Evolutionary conservation across 805 yeast species (phyloP), one percentile per base, ranked within the genome.

Genomic region (Metschnikowia gruessii): DNA sequence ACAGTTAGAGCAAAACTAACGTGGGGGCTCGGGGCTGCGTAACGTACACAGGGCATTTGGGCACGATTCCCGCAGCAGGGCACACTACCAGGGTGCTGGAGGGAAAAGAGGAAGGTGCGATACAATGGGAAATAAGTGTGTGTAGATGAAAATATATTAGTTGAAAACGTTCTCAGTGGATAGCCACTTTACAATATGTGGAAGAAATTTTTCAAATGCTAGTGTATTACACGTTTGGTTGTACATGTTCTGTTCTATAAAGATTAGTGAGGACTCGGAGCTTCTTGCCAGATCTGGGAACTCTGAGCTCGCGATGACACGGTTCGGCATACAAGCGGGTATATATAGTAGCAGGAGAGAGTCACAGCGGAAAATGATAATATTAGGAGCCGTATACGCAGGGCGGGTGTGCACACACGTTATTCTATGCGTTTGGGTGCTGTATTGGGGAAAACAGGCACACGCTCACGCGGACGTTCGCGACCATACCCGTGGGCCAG

Each of bases 21-120:
- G 24, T 21, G 24, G 24, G 24, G 42, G 43, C 16, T 40, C 47
- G 43, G 47, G 43, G 47, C 47, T 44, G 43, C 47, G 42, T 44
- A 44, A 44, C 47, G 46, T 43, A 38, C 38, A 37, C 38, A 19
- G 46, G 17, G 38, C 42, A 36, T 40, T 24, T 24, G 22, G 36
- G 30, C 42, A 37, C 46, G 42, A 21, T 4, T 7, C 7, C 24
- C 24, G 4, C 24, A 21, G 24, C 24, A 7, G 24, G 24, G 24
- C 24, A 21, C 24, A 21, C 7, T 21, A 21, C 24, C 24, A 21
- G 24, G 7, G 24, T 21, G 7, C 7, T 21, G 24, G 24, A 4
- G 7, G 24, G 4, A 7, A 21, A 21, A 21, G 24, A 21, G 24
- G 24, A 21, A n/a, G n/a, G n/a, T n/a, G n/a, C n/a, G n/a, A n/a